A percentile compares a stretch with the other conserved stretches of the same genome.
These are phyloP conservation scores for Tuber brumale DNA, from an alignment of 495 filamentous ascomycete species.

Conservation along the genomic window DNA sequence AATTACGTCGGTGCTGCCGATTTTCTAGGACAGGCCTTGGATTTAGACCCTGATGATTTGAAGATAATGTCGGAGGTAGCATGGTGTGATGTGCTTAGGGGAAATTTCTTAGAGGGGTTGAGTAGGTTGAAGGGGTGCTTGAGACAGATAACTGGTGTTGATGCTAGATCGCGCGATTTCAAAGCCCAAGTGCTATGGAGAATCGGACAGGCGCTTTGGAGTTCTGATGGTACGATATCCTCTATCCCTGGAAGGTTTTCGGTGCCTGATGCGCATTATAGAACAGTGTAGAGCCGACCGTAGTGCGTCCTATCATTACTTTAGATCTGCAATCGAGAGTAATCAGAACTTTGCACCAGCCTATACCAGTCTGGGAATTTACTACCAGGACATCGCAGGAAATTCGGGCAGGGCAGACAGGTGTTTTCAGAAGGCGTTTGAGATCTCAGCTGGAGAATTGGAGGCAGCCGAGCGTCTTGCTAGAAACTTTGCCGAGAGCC, in stretches of 20 bases:
- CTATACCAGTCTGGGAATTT: conserved; percentile 92
- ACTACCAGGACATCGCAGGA: conserved; percentile 81
- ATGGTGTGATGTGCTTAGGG: conserved; percentile 82
- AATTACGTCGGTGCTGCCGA: conserved; percentile 71
- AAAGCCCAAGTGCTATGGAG: conserved; percentile 78
- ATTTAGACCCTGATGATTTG: conserved; percentile 62
- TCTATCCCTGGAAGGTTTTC: not conserved
- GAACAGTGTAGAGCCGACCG: conserved; percentile 57
- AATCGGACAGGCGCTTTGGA: conserved; percentile 84
- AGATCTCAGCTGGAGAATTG: conserved; percentile 80
- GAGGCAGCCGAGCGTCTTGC: conserved; percentile 83
- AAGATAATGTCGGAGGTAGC: conserved; percentile 74
- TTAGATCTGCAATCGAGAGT: conserved; percentile 73
- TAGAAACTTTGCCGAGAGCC: conserved; percentile 71
- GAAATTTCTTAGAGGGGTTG: conserved; percentile 59
- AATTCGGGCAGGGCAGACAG: conserved; percentile 76
- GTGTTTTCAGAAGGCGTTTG: conserved; percentile 96
- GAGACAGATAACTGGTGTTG: conserved; percentile 48
- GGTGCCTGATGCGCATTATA: conserved; percentile 7
- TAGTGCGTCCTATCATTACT: conserved; percentile 70
- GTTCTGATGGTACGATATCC: conserved; percentile 43
- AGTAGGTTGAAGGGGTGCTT: conserved; percentile 65
- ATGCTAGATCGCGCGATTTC: conserved; percentile 60
- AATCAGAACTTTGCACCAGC: conserved; percentile 87
- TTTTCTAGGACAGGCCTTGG: conserved; percentile 67